Percentiles rank a stretch among this genome's conserved stretches.
phyloP scores from a whole-genome alignment of 2,329 filamentous ascomycete species.

The Helotiales sp. region DNA sequence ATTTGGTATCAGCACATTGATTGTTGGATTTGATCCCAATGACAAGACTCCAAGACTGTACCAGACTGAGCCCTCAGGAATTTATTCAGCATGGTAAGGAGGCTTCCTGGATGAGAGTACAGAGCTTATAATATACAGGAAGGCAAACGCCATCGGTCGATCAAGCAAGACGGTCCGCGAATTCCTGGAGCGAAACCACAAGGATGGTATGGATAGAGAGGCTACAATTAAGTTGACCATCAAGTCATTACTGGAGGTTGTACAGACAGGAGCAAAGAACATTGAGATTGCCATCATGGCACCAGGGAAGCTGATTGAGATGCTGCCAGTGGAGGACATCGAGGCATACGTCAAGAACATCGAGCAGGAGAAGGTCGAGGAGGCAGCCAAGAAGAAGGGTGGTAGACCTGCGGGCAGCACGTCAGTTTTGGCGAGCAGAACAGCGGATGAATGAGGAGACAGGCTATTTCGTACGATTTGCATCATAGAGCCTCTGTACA shows the following conservation, averaged over 20 bases:
- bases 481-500: constrained; percentile 34
- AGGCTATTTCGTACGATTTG: constrained; percentile 16
- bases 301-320: constrained; percentile 86
- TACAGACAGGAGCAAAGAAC: constrained; percentile 98
- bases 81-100: constrained; percentile 95
- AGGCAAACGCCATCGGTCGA: constrained; percentile 97
- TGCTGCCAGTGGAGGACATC: constrained; percentile 93
- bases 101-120: constrained; percentile 29
- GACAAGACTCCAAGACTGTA: constrained; percentile 88
- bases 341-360: constrained; percentile 98
- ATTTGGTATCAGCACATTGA: constrained; percentile 97
- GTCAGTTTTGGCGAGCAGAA: constrained; percentile 68
- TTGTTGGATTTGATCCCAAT: constrained; percentile 97
- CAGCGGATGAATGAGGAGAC: constrained; percentile 39
- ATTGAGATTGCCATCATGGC: constrained; percentile 99
- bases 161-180: constrained; percentile 99
- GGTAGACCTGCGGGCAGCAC: constrained; percentile 71
- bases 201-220: constrained; percentile 95
- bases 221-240: constrained; percentile 95
- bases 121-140: constrained; percentile 58
- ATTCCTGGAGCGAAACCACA: constrained; percentile 98
- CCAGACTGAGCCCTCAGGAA: constrained; percentile 98
- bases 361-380: constrained; percentile 98
- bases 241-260: constrained; percentile 96
- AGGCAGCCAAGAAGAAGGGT: constrained; percentile 95